Percentiles rank a stretch among this genome's conserved stretches.
Evolutionary conservation across 805 yeast species (phyloP).

Genomic region (Monosporozyma siamensis): DNA sequence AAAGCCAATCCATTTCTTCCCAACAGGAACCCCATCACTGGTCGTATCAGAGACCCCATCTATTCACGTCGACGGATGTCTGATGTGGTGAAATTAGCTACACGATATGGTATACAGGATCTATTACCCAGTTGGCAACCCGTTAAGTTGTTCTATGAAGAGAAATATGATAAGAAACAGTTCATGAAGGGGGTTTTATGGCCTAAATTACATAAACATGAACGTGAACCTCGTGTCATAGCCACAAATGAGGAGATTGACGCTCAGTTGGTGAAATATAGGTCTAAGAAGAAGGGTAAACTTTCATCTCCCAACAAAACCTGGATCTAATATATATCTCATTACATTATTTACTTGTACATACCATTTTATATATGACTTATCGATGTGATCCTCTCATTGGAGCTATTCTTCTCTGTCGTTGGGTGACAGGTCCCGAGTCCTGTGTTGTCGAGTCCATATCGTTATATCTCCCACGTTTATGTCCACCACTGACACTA

Average conservation of each 20-base stretch:
- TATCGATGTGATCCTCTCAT: slow-evolving; percentile 24
- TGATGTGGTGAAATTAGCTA: slow-evolving; percentile 74
- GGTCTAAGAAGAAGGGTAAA: slow-evolving; percentile 5
- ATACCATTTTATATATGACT: no score
- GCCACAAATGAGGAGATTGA: slow-evolving; percentile 45
- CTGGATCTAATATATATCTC: background rate
- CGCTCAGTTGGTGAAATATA: background rate
- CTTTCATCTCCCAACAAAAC: background rate
- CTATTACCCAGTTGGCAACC: slow-evolving; percentile 46
- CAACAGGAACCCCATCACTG: slow-evolving; percentile 73
- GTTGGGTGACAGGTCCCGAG: slow-evolving; percentile 4
- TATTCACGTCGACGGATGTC: slow-evolving; percentile 76
- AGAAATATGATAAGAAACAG: slow-evolving; percentile 60
- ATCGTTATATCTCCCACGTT: slow-evolving; percentile 14
- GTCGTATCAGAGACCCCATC: slow-evolving; percentile 66
- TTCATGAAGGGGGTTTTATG: slow-evolving; percentile 66
- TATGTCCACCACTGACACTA: slow-evolving; percentile 18
- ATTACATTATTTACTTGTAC: slow-evolving; percentile 1
- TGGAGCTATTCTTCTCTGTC: slow-evolving; percentile 23
- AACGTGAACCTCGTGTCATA: slow-evolving; percentile 39
- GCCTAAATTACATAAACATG: slow-evolving; percentile 79
- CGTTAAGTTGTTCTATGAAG: slow-evolving; percentile 62
- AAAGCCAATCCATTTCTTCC: slow-evolving; percentile 82
- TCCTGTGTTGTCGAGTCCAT: background rate
- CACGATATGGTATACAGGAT: slow-evolving; percentile 69